phyloP scores from a whole-genome alignment of 2,329 filamentous ascomycete species.

The Fusarium agapanthi region DNA sequence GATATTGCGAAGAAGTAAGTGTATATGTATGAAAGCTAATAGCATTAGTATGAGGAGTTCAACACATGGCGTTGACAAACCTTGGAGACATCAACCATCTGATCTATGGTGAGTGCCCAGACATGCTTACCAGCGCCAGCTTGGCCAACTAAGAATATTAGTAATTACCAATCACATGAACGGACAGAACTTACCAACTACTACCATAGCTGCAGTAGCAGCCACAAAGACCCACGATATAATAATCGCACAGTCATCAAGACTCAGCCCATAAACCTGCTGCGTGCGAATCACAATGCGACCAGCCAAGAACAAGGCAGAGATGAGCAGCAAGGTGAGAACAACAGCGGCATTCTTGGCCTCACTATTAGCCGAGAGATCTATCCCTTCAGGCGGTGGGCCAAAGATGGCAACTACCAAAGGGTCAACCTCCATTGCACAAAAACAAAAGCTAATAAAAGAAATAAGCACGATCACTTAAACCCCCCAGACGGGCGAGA shows the following conservation, averaged over 20 bases:
- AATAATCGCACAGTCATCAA: slow-evolving; percentile 13
- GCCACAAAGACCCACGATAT: slow-evolving; percentile 8
- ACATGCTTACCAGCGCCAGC: slow-evolving; percentile 16
- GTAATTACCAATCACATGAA: accelerated
- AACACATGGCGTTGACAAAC: neutral
- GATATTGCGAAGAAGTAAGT: slow-evolving; percentile 5
- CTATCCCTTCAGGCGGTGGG: slow-evolving; percentile 1
- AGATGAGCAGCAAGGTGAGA: neutral
- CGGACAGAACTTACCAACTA: neutral
- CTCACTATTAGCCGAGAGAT: neutral
- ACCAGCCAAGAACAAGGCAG: neutral
- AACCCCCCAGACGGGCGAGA: neutral
- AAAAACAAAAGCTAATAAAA: neutral
- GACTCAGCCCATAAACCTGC: slow-evolving; percentile 6
- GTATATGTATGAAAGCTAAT: slow-evolving; percentile 7
- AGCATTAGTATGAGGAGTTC: neutral
- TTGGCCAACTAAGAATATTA: neutral
- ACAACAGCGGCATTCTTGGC: slow-evolving; percentile 6
- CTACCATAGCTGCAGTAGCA: neutral
- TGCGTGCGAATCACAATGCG: neutral
- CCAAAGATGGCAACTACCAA: slow-evolving; percentile 1
- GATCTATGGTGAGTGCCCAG: slow-evolving; percentile 7
- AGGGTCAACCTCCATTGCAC: slow-evolving; percentile 11
- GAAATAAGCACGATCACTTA: neutral
- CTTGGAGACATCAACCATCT: neutral